Base-by-base conservation (phyloP, 345 rosid species). In the Hevea brasiliensis region DNA sequence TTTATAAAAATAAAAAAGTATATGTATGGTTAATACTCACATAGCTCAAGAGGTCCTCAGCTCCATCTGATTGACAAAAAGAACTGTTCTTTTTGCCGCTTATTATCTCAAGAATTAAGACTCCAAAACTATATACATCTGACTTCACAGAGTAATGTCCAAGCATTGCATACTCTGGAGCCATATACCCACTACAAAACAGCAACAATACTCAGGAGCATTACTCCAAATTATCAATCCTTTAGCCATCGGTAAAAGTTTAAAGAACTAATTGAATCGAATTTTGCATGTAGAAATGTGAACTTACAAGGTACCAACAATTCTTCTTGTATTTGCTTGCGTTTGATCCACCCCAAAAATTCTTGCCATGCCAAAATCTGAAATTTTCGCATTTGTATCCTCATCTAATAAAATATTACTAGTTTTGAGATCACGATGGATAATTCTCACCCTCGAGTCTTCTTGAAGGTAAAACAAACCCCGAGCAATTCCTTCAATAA, bases 391-490 rank as follows among this genome's bases (percentile, higher is more conserved):
- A 21, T 65, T 69, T 77, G 77, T 81, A 7, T 74, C 59, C 0
- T 7, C 56, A 24, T 84, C 87, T 60, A 81, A 72, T 40, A 81
- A 67, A 18, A 88, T 66, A 61, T 88, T 86, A 41, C 85, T 84
- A 0, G 82, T 75, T 78, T 89, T 87, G 9, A 89, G 81, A 77
- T 89, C 88, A 53, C 82, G 84, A 42, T 87, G 91, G 55, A 89
- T 84, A 66, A 87, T 87, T 29, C 73, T 77, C 8, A 81, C 80
- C 35, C 81, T 61, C 29, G 91, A 89, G 72, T 84, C 88, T 50
- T 84, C 75, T 8, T 89, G 91, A 60, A 87, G 82, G 59, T 89
- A 87, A 24, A 87, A 84, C 68, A 87, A 47, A 59, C 89, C 89
- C 44, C 84, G 69, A 60, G 91, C 89, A 66, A 89, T 89, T 55